Conservation (phyloP, 2,329 filamentous ascomycete genomes). For the Aspergillus uvarum region DNA sequence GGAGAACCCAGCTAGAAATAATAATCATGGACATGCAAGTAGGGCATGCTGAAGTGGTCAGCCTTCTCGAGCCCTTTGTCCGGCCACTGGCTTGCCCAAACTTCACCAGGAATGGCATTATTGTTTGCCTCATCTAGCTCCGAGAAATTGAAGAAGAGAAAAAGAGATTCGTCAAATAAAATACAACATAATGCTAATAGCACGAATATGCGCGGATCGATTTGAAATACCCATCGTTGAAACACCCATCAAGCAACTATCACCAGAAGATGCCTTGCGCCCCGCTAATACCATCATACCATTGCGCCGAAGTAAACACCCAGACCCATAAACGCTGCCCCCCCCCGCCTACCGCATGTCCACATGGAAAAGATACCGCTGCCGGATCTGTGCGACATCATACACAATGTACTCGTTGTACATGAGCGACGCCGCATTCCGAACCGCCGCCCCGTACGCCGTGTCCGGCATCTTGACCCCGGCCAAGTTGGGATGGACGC, state of each 20-base stretch:
- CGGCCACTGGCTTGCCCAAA: too few species aligned
- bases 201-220: not conserved
- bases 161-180: not conserved
- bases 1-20: too few species aligned
- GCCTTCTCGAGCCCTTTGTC: too few species aligned
- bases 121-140: too few species aligned
- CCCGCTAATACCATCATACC: not conserved
- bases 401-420: constrained; percentile 53
- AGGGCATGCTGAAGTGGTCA: too few species aligned
- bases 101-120: too few species aligned
- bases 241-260: too few species aligned
- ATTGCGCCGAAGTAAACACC: not conserved
- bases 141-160: too few species aligned
- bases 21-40: too few species aligned
- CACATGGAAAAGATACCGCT: constrained; percentile 47
- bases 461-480: constrained; percentile 63
- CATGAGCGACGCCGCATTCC: constrained; percentile 12
- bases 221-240: not conserved
- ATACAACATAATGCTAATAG: not conserved
- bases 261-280: too few species aligned
- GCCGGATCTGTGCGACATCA: constrained; percentile 49
- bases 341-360: constrained; percentile 31
- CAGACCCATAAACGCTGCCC: not conserved
- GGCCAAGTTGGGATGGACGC: constrained; percentile 62
- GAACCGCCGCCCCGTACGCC: not conserved